phyloP scores from a whole-genome alignment of 73 alveolate species.

The Paramecium tetraurelia region DNA sequence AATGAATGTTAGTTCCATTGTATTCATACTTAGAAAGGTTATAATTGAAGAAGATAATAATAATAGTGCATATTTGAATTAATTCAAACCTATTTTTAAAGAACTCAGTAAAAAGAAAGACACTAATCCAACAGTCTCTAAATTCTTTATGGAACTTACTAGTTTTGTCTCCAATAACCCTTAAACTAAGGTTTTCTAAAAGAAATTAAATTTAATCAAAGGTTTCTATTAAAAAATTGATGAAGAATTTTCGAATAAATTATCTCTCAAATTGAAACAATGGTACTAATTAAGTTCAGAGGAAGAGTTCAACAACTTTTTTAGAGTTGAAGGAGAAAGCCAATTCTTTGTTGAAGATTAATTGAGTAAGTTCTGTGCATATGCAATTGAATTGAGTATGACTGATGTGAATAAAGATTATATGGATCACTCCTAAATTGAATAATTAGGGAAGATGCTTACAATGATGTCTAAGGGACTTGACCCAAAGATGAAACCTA shows the following conservation, averaged over 20 bases:
- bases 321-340: not conserved
- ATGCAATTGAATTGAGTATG: conserved; percentile 48
- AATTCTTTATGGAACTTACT: conserved; percentile 31
- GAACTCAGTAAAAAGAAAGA: conserved; percentile 9
- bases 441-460: conserved; percentile 75
- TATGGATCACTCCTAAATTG: conserved; percentile 78
- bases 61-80: not conserved
- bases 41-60: not conserved
- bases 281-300: conserved; percentile 33
- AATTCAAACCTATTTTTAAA: not conserved
- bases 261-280: not conserved
- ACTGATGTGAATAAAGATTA: not conserved
- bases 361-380: conserved; percentile 44
- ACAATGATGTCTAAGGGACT: conserved; percentile 58
- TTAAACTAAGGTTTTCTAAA: conserved; percentile 2
- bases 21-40: not conserved
- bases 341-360: not conserved
- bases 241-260: not conserved
- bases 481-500: conserved; percentile 52
- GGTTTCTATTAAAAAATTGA: conserved; percentile 43
- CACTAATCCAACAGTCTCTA: not conserved
- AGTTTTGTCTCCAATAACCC: not conserved
- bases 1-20: not conserved
- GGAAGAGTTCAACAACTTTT: not conserved
- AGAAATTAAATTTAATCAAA: conserved; percentile 16